phyloP scores from a whole-genome alignment of 148 eudicot species.

The Nyssa sinensis region DNA sequence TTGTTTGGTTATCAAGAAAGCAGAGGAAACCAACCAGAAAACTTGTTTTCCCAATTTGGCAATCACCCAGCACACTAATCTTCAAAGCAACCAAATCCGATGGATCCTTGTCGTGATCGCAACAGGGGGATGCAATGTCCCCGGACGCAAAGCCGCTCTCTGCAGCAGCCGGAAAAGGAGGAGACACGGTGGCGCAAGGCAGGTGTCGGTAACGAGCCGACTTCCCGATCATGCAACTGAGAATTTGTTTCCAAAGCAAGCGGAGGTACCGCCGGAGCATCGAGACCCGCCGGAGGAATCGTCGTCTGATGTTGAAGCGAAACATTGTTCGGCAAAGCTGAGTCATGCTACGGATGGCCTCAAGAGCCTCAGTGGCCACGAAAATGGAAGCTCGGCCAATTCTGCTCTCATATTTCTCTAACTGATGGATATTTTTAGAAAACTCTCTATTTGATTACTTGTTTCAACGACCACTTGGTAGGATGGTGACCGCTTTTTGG shows the following conservation, averaged over 20 bases:
- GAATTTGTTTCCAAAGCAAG: constrained; percentile 25
- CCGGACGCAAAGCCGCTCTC: not conserved
- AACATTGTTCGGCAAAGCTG: constrained; percentile 24
- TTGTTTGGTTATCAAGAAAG: constrained; percentile 1
- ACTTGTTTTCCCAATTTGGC: constrained; percentile 59
- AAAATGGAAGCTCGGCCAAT: not conserved
- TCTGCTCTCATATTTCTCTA: not conserved
- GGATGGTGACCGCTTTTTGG: too few species aligned
- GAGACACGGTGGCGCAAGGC: constrained; percentile 9
- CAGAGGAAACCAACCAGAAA: constrained; percentile 30
- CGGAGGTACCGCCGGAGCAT: constrained; percentile 26
- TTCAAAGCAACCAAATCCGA: constrained; percentile 54
- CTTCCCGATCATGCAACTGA: constrained; percentile 16
- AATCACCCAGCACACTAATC: constrained; percentile 67
- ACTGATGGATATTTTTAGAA: constrained; percentile 16
- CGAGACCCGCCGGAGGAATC: constrained; percentile 21
- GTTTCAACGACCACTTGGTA: not conserved
- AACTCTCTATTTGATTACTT: not conserved
- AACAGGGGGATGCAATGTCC: too few species aligned
- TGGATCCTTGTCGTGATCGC: too few species aligned
- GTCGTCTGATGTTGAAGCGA: constrained; percentile 11
- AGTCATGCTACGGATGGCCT: constrained; percentile 27
- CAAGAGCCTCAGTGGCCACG: constrained; percentile 13
- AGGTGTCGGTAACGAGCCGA: constrained; percentile 31
- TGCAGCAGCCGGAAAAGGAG: not conserved